Percentiles rank a stretch among this genome's conserved stretches.
Evolutionary conservation across 176 grass and related monocot species (phyloP).

Genomic region (Lolium perenne): DNA sequence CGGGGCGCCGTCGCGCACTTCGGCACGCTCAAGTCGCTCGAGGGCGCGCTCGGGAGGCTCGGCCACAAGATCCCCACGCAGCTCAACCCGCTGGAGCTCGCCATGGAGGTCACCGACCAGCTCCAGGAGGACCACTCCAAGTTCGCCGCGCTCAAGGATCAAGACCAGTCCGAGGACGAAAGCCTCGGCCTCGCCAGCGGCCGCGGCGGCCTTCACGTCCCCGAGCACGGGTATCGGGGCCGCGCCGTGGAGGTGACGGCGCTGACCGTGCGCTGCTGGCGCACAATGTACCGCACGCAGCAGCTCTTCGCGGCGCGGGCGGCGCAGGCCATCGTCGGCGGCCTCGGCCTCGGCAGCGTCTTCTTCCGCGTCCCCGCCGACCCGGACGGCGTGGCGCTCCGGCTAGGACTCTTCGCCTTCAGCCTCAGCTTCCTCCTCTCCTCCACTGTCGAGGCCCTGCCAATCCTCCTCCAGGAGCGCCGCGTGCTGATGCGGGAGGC

Average conservation of each 20-base stretch:
- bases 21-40: constrained; percentile 67
- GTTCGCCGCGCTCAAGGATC: background rate
- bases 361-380: constrained; percentile 59
- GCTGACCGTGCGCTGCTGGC: constrained; percentile 76
- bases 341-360: constrained; percentile 79
- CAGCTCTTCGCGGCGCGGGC: constrained; percentile 82
- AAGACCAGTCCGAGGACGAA: constrained; percentile 14
- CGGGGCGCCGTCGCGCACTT: constrained; percentile 71
- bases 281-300: constrained; percentile 81
- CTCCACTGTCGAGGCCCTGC: constrained; percentile 83
- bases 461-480: constrained; percentile 86
- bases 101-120: constrained; percentile 70
- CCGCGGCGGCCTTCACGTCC: background rate
- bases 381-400: constrained; percentile 63
- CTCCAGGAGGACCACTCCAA: constrained; percentile 46
- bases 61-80: constrained; percentile 66
- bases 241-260: constrained; percentile 56
- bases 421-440: constrained; percentile 95
- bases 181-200: background rate
- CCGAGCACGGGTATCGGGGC: constrained; percentile 52
- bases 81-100: constrained; percentile 86
- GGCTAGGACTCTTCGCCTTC: constrained; percentile 92
- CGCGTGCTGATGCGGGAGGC: constrained; percentile 88
- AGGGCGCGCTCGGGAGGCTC: constrained; percentile 52
- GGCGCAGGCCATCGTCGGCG: constrained; percentile 78